Conservation (phyloP, 139 green algal genomes). For the Chlamydomonas sp. region DNA sequence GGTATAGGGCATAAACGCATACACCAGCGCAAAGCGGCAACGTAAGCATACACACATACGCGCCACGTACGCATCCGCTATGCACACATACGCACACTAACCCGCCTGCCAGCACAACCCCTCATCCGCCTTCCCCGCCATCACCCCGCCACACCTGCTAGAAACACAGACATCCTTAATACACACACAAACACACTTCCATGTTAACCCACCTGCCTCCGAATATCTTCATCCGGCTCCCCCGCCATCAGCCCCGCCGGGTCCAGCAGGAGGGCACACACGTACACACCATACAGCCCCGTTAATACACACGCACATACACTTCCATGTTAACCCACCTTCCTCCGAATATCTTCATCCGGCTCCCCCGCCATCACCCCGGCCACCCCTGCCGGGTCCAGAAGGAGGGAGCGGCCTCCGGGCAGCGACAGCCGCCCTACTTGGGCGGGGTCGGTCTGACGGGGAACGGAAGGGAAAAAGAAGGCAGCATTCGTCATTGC, state of each 20-base stretch:
- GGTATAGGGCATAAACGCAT: too few relatives aligned
- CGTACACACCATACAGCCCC: too few relatives aligned
- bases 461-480: background rate
- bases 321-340: constrained; percentile 3
- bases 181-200: too few relatives aligned
- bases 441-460: constrained; percentile 10
- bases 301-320: too few relatives aligned
- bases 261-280: constrained; percentile 41
- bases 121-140: constrained; percentile 7
- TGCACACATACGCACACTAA: too few relatives aligned
- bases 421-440: background rate
- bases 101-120: constrained; percentile 21
- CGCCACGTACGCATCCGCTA: too few relatives aligned
- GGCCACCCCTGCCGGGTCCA: constrained; percentile 42
- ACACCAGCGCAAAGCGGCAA: too few relatives aligned
- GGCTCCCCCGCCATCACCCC: constrained; percentile 31
- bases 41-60: too few relatives aligned
- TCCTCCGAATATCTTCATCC: constrained; percentile 25
- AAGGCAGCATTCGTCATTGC: background rate
- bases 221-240: constrained; percentile 24
- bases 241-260: constrained; percentile 17
- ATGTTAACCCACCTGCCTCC: constrained; percentile 21
- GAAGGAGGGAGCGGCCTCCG: background rate
- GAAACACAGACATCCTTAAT: too few relatives aligned
- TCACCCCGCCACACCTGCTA: background rate